Evolutionary conservation across 208 protist genomes (phyloP).

Genomic region (Lotmaria passim): DNA sequence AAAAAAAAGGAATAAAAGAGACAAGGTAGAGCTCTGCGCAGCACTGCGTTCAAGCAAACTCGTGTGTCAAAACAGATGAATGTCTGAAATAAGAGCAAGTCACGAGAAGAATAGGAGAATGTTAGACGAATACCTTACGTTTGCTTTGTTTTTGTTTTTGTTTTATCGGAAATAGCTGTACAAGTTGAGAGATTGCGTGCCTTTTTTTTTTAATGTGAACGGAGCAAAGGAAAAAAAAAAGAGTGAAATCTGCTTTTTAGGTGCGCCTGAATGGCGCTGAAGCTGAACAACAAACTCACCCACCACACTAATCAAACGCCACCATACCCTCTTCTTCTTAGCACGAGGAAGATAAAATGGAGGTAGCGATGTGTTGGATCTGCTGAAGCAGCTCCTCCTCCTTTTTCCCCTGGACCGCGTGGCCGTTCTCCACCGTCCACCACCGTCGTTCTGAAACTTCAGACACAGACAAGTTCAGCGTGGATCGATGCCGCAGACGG

Average conservation of each 20-base stretch:
- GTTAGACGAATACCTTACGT: no score
- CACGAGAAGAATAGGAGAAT: no score
- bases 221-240: not conserved
- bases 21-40: no score
- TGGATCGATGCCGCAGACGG: constrained; percentile 15
- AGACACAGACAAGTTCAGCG: not conserved
- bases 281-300: not conserved
- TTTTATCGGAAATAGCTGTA: no score
- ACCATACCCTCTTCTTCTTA: no score
- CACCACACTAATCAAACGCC: not conserved
- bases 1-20: not conserved
- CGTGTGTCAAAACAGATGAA: no score
- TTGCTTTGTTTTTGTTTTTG: no score
- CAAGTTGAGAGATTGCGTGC: no score
- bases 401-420: not conserved
- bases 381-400: not conserved
- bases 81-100: no score
- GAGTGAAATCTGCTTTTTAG: not conserved
- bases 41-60: no score
- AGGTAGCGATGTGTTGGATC: not conserved
- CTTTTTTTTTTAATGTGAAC: no score
- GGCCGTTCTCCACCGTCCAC: constrained; percentile 21
- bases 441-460: constrained; percentile 8
- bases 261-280: not conserved
- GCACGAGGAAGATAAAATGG: no score